These are phyloP conservation scores for Lachnellula hyalina DNA, from an alignment of 2,329 filamentous ascomycete species.

Conservation along the genomic window DNA sequence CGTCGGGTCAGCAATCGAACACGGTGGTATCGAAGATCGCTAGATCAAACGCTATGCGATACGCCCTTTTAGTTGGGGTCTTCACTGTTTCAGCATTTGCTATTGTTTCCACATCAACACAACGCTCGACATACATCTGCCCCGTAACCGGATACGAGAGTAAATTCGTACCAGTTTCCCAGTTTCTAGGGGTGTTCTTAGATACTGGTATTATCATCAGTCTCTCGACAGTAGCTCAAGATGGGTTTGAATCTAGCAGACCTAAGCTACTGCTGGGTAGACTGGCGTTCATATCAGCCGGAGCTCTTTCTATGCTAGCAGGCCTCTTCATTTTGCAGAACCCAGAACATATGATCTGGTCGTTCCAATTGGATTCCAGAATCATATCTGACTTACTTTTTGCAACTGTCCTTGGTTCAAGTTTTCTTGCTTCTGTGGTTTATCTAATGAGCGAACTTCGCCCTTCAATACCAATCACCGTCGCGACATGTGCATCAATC, in stretches of 20 bases:
- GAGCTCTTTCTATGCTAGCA: not conserved
- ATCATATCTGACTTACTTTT: conserved; percentile 2
- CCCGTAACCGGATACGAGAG: not conserved
- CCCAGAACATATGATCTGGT: conserved; percentile 3
- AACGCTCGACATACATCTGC: conserved; percentile 12
- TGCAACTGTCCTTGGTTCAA: conserved; percentile 4
- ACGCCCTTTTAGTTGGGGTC: not conserved
- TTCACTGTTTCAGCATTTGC: conserved; percentile 1
- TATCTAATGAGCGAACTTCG: conserved; percentile 10
- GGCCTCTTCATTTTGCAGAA: conserved; percentile 3
- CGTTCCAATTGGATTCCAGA: not conserved
- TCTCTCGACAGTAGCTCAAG: conserved; percentile 6
- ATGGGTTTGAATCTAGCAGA: not conserved
- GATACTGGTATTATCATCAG: conserved; percentile 6
- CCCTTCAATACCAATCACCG: conserved; percentile 2
- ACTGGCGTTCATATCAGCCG: conserved; percentile 4
- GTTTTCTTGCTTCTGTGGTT: conserved; percentile 3
- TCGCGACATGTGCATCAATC: conserved; percentile 2
- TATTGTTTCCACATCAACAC: conserved; percentile 1
- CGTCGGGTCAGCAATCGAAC: not conserved
- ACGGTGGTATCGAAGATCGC: not conserved
- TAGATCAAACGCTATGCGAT: not conserved
- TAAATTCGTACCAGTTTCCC: not conserved
- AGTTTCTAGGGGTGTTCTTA: conserved; percentile 6
- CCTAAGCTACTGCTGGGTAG: conserved; percentile 4